Conservation (phyloP, 331 rosid species). For the Saraca asoca region DNA sequence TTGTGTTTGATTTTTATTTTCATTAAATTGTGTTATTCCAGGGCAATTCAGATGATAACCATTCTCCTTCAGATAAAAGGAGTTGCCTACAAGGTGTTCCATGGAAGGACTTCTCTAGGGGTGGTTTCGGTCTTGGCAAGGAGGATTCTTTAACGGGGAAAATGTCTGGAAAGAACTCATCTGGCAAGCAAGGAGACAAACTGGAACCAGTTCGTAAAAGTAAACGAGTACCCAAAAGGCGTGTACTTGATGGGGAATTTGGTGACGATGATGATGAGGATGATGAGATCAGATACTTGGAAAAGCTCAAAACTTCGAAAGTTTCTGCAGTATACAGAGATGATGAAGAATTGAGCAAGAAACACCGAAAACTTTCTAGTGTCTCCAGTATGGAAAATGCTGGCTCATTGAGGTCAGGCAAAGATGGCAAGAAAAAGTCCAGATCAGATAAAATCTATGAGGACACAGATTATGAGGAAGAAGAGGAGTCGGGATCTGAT, state of each 20-base stretch:
- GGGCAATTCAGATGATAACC: constrained; percentile 66
- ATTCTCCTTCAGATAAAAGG: constrained; percentile 61
- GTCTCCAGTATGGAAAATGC: constrained; percentile 61
- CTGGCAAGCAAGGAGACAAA: constrained; percentile 62
- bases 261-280: constrained; percentile 71
- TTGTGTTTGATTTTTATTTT: constrained; percentile 30
- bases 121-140: constrained; percentile 63
- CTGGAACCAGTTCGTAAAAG: constrained; percentile 84
- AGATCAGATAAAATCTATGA: constrained; percentile 56
- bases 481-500: constrained; percentile 68
- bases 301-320: constrained; percentile 80
- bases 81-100: constrained; percentile 77
- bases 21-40: constrained; percentile 38
- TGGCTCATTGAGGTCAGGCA: constrained; percentile 48
- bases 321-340: constrained; percentile 57
- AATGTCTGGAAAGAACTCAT: constrained; percentile 52
- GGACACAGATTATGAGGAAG: constrained; percentile 71
- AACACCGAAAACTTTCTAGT: constrained; percentile 67
- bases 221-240: constrained; percentile 82
- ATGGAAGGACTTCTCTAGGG: constrained; percentile 83
- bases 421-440: constrained; percentile 63
- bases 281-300: constrained; percentile 87
- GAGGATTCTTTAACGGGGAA: constrained; percentile 65
- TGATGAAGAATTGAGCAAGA: constrained; percentile 68
- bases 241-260: constrained; percentile 66